These are phyloP conservation scores for Hordeum vulgare DNA, from an alignment of 176 grass and related monocot genomes.

Conservation along the genomic window DNA sequence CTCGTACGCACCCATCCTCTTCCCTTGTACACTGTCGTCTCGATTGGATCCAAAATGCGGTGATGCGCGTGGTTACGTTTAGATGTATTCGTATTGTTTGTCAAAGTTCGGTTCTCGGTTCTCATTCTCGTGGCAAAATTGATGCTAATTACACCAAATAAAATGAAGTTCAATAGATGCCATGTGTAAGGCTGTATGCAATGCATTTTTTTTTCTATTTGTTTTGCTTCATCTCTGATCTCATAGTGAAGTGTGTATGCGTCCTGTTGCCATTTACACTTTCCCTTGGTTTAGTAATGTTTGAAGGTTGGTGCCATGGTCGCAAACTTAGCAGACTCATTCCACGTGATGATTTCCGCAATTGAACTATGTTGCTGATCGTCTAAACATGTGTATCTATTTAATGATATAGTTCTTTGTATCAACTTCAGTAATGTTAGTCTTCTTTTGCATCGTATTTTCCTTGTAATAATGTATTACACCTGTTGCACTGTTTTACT, in stretches of 20 bases:
- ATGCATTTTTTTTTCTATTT: not conserved
- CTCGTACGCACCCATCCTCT: constrained; percentile 27
- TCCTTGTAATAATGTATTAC: not conserved
- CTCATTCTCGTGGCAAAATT: not conserved
- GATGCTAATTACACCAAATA: not conserved
- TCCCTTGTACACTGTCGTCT: not conserved
- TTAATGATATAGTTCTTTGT: not conserved
- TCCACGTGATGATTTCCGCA: not conserved
- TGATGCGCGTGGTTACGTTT: not conserved
- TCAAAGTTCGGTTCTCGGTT: constrained; percentile 15
- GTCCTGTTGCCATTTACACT: not conserved
- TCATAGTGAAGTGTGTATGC: not conserved
- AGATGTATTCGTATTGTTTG: not conserved
- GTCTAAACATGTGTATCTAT: not conserved
- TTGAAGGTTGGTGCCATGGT: not conserved
- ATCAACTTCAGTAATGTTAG: not conserved
- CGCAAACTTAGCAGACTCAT: not conserved
- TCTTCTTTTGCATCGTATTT: not conserved
- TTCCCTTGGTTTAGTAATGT: not conserved
- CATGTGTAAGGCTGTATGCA: no score
- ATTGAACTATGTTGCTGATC: not conserved
- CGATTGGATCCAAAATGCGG: constrained; percentile 2
- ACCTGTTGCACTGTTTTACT: not conserved
- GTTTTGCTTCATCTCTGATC: not conserved
- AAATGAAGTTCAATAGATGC: not conserved